phyloP scores from a whole-genome alignment of 78 protist species.

The Dictyostelium capitatum region DNA sequence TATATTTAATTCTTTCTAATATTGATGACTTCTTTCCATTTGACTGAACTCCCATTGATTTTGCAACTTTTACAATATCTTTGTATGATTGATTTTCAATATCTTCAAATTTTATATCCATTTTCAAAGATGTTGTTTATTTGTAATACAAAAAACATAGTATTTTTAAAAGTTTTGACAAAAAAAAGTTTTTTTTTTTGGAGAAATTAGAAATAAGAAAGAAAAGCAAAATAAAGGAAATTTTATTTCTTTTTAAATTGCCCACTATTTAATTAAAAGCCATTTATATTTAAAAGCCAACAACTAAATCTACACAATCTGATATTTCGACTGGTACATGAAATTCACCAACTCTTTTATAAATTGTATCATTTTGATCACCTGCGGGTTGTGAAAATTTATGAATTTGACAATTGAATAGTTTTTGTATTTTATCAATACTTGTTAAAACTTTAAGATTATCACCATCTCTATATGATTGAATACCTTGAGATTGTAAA shows the following conservation, averaged over 20 bases:
- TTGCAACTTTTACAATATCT: not conserved
- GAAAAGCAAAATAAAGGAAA: too few relatives aligned
- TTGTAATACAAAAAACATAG: too few relatives aligned
- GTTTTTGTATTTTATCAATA: constrained; percentile 48
- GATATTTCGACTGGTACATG: constrained; percentile 33
- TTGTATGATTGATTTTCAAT: not conserved
- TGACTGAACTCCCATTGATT: not conserved
- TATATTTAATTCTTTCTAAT: too few relatives aligned
- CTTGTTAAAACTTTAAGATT: constrained; percentile 29
- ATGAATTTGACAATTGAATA: constrained; percentile 53
- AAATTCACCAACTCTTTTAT: constrained; percentile 51
- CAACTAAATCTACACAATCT: constrained; percentile 67
- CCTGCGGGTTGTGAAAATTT: constrained; percentile 52
- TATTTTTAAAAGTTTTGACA: too few relatives aligned
- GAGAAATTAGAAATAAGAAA: not conserved
- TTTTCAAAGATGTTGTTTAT: too few relatives aligned
- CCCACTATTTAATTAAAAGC: too few relatives aligned
- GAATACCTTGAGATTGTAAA: constrained; percentile 21
- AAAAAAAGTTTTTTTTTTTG: too few relatives aligned
- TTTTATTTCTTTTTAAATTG: too few relatives aligned
- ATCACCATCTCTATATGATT: constrained; percentile 43
- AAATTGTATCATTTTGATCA: constrained; percentile 24
- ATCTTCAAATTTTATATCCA: not conserved
- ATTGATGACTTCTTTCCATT: not conserved
- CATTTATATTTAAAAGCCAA: constrained; percentile 53